Base-by-base conservation (phyloP, 2,329 filamentous ascomycete genomes). In the Chaetomium globosum region DNA sequence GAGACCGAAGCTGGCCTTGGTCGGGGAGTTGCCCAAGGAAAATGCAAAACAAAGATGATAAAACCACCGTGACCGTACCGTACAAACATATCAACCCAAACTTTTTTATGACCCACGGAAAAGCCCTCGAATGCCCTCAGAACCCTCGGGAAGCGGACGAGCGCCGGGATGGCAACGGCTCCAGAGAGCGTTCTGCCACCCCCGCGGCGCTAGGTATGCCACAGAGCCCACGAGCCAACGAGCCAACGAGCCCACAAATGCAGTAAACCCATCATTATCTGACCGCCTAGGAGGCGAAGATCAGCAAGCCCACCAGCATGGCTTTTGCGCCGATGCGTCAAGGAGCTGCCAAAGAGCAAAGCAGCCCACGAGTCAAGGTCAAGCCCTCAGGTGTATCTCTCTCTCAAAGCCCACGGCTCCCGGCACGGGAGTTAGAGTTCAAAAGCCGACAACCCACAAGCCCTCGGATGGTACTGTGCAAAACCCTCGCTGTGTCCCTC, bases 381-480 rank as follows among this genome's bases (percentile, higher is more conserved):
- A 80, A 82, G 81, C 83, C 83, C 82, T 80, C 82, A 83, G 82
- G 82, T 84, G 77, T 79, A 82, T 82, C 75, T 76, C 28, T 76
- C 80, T 80, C 79, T 81, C 81, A 82, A 83, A 83, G 81, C 81
- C 82, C 82, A 83, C 80, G 75, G 74, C 72, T 74, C 76, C 75
- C 60, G 55, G 54, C 49, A 23, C 16, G 62, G 73, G 77, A 76
- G 74, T 75, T 74, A 76, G 75, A 75, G 73, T 78, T 78, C 80
- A 75, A 77, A 80, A 83, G 82, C 82, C 79, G 81, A 85, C 80
- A 82, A 83, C 82, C 83, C 82, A 84, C 82, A 80, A 84, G 79
- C 80, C 80, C 78, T 80, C 80, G 77, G 74, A 76, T 77, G 77
- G 77, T 74, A 78, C 75, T 76, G 75, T 75, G 75, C 75, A 77